phyloP scores from a whole-genome alignment of 495 filamentous ascomycete species.

The Trichoderma gamsii region DNA sequence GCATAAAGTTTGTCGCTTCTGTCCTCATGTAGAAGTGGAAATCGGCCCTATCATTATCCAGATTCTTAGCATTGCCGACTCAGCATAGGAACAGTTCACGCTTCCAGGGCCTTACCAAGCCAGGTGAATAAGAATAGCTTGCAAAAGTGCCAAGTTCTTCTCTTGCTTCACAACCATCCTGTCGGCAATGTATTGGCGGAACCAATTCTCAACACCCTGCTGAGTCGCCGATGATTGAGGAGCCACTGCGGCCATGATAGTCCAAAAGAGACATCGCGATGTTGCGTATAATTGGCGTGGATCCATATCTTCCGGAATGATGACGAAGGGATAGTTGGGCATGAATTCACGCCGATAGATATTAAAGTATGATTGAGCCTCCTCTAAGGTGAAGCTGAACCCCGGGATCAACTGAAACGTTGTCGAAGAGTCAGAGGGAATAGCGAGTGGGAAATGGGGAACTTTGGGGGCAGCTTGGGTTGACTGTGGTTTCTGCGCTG shows the following conservation, averaged over 20 bases:
- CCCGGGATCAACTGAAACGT: constrained; percentile 22
- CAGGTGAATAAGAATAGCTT: constrained; percentile 24
- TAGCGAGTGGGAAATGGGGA: constrained; percentile 6
- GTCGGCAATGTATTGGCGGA: constrained; percentile 22
- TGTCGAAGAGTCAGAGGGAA: background rate
- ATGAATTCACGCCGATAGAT: constrained; percentile 22
- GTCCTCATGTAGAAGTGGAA: constrained; percentile 23
- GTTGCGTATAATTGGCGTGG: constrained; percentile 19
- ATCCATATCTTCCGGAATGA: constrained; percentile 16
- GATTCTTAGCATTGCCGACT: background rate
- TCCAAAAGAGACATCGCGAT: constrained; percentile 25
- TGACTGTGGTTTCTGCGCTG: background rate
- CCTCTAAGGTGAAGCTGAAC: constrained; percentile 18
- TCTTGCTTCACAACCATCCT: constrained; percentile 23
- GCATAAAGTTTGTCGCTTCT: constrained; percentile 21
- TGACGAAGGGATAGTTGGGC: constrained; percentile 27
- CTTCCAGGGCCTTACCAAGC: constrained; percentile 21
- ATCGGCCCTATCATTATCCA: constrained; percentile 17
- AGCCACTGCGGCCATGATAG: constrained; percentile 21
- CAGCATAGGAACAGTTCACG: background rate
- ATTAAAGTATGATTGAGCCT: constrained; percentile 19
- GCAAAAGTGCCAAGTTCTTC: constrained; percentile 25
- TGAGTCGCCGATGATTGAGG: constrained; percentile 23
- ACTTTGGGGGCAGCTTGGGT: background rate
- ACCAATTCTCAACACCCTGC: constrained; percentile 17